phyloP scores from a whole-genome alignment of 805 yeast genomes.

The Candida chauliodis region DNA sequence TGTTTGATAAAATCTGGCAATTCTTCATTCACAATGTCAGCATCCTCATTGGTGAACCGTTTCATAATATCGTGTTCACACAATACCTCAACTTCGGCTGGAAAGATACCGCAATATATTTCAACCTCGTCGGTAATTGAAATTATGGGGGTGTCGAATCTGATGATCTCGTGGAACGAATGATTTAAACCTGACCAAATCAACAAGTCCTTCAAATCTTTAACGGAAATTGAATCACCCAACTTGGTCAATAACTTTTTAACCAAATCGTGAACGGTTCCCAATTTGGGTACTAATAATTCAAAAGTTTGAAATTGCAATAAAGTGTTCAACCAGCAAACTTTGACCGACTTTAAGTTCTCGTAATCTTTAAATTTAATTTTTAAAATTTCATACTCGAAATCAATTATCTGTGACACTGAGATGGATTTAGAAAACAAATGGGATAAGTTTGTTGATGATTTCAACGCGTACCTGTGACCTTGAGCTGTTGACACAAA shows the following conservation, averaged over 20 bases:
- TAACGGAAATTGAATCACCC: constrained; percentile 36
- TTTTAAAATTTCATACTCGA: constrained; percentile 75
- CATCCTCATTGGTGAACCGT: constrained; percentile 14
- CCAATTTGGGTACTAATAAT: constrained; percentile 62
- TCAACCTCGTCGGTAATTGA: constrained; percentile 33
- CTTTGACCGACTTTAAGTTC: constrained; percentile 59
- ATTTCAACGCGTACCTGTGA: constrained; percentile 48
- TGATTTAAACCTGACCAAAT: constrained; percentile 54
- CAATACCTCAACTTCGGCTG: constrained; percentile 39
- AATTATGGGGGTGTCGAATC: constrained; percentile 33
- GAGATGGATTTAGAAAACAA: constrained; percentile 41
- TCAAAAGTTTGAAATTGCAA: constrained; percentile 68
- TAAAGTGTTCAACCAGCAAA: constrained; percentile 71
- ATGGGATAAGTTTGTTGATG: constrained; percentile 34
- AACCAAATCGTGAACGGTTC: constrained; percentile 50
- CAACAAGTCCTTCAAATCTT: constrained; percentile 44
- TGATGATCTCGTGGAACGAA: constrained; percentile 35
- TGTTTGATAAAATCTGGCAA: constrained; percentile 21
- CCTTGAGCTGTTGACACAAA: constrained; percentile 58
- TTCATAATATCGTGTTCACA: constrained; percentile 32
- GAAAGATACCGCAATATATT: constrained; percentile 40
- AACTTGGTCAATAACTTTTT: constrained; percentile 51
- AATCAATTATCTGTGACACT: constrained; percentile 39
- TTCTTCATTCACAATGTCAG: constrained; percentile 17
- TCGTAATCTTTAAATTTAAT: constrained; percentile 77